Conservation (phyloP, 768 basidiomycete genomes). For the Amanita exitialis region DNA sequence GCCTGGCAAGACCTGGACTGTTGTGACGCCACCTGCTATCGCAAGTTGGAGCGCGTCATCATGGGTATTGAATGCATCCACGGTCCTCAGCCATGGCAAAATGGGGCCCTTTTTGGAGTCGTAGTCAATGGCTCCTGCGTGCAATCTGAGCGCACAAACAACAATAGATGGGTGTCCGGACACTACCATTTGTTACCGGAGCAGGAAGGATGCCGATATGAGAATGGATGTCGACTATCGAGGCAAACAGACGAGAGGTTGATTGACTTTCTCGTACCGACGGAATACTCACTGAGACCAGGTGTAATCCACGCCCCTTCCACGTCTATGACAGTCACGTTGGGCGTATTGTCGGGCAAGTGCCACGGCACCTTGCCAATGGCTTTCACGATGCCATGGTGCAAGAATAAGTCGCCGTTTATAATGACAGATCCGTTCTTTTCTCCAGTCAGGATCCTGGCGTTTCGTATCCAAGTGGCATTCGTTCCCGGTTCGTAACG, state of each 20-base stretch:
- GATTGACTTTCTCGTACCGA: constrained; percentile 12
- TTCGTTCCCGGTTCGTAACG: constrained; percentile 57
- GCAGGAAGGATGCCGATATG: constrained; percentile 66
- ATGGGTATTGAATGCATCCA: constrained; percentile 83
- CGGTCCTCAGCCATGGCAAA: constrained; percentile 67
- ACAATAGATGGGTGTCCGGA: background rate
- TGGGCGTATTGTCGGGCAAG: constrained; percentile 24
- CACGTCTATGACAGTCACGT: constrained; percentile 48
- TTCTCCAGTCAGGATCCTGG: constrained; percentile 54
- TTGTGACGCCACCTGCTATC: constrained; percentile 84
- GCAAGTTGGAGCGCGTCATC: constrained; percentile 66
- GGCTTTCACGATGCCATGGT: constrained; percentile 51
- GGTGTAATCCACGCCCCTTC: constrained; percentile 62
- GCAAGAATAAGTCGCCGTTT: constrained; percentile 58
- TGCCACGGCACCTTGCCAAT: constrained; percentile 41
- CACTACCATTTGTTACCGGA: constrained; percentile 41
- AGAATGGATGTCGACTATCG: constrained; percentile 62
- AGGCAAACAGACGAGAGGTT: constrained; percentile 8
- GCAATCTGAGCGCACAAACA: background rate
- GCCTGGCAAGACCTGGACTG: constrained; percentile 74
- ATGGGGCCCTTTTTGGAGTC: constrained; percentile 53
- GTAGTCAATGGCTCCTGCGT: constrained; percentile 4
- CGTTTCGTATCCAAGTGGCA: constrained; percentile 62
- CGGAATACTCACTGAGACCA: constrained; percentile 37
- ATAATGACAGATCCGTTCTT: constrained; percentile 43